Conservation (phyloP, 2,329 filamentous ascomycete species). For the Venturia asperata region DNA sequence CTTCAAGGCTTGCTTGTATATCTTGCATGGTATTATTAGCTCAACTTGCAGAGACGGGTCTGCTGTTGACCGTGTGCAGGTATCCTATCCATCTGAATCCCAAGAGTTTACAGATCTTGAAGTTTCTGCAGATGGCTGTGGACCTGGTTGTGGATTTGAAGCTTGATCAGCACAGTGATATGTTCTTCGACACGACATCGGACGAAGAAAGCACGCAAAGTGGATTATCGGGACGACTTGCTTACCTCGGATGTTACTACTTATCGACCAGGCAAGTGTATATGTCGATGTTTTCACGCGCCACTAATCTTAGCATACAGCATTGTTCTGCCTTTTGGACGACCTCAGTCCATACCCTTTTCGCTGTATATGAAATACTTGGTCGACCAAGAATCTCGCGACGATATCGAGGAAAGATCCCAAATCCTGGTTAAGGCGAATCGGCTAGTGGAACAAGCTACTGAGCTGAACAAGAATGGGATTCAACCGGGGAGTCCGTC, state of each 20-base stretch:
- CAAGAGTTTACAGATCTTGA: background rate
- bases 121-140: conserved; percentile 5
- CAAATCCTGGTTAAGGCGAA: background rate
- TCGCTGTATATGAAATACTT: background rate
- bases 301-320: background rate
- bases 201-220: background rate
- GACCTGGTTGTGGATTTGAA: background rate
- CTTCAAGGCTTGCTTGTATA: conserved; percentile 15
- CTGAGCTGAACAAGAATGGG: background rate
- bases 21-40: conserved; percentile 3
- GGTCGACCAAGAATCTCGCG: background rate
- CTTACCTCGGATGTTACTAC: background rate
- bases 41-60: background rate
- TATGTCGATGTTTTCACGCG: background rate
- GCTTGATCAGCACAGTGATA: background rate
- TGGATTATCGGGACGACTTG: background rate
- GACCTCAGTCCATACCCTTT: background rate
- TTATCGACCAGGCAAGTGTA: background rate
- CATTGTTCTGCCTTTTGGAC: conserved; percentile 1
- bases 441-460: background rate
- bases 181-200: background rate
- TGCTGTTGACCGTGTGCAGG: background rate
- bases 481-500: background rate
- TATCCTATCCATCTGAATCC: conserved; percentile 12
- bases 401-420: background rate